These are phyloP conservation scores for Venustampulla echinocandica DNA, from an alignment of 495 filamentous ascomycete genomes.

Conservation along the genomic window DNA sequence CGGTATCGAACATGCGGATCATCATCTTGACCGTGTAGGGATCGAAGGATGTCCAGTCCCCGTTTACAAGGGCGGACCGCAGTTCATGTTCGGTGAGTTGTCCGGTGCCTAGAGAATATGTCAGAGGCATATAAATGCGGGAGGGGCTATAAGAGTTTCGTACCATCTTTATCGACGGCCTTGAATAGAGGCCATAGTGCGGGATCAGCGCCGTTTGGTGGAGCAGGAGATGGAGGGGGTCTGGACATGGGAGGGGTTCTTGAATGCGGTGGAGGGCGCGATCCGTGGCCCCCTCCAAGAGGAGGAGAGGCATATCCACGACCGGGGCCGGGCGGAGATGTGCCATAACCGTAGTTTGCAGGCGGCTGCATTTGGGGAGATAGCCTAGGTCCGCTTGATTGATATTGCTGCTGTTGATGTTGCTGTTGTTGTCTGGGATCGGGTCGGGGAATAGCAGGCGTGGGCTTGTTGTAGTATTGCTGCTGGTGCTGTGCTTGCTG, in stretches of 20 bases:
- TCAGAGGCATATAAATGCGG: neutral
- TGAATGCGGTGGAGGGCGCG: conserved; percentile 27
- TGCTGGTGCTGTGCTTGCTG: conserved; percentile 25
- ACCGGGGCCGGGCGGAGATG: conserved; percentile 12
- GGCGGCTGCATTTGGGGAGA: conserved; percentile 21
- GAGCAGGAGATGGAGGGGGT: conserved; percentile 46
- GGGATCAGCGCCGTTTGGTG: conserved; percentile 57
- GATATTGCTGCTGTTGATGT: neutral
- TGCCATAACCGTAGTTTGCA: conserved; percentile 17
- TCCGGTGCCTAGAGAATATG: conserved; percentile 54
- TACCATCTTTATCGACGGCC: conserved; percentile 78
- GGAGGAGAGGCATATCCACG: conserved; percentile 29
- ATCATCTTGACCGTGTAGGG: conserved; percentile 96
- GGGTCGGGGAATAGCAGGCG: conserved; percentile 21
- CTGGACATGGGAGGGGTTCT: conserved; percentile 17
- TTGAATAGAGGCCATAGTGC: conserved; percentile 79
- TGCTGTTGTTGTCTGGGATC: conserved; percentile 13
- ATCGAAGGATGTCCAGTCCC: conserved; percentile 90
- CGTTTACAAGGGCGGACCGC: conserved; percentile 86
- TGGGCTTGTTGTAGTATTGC: conserved; percentile 27
- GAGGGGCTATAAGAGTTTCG: neutral
- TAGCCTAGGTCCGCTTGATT: conserved; percentile 1
- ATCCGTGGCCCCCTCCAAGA: conserved; percentile 35
- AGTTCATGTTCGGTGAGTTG: conserved; percentile 83
- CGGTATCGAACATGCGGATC: conserved; percentile 96